Evolutionary conservation across 345 rosid species (phyloP), one percentile per base, ranked within the genome.

Genomic region (Bruguiera gymnorhiza): DNA sequence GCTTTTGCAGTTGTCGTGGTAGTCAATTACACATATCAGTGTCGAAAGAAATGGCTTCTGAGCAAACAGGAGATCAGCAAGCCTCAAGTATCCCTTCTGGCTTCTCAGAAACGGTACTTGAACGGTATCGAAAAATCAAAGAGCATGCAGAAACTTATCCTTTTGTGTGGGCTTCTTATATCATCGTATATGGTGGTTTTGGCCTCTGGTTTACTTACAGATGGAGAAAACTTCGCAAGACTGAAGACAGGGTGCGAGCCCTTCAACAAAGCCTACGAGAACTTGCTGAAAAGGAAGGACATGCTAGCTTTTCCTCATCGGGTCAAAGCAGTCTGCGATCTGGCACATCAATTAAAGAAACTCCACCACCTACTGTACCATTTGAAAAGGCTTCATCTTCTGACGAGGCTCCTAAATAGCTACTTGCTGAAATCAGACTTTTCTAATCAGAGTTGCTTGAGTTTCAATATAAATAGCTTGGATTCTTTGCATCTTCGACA

Each of bases 121-220:
- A 78, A 37, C 86, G 71, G 32, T 93, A 87, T 82, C 70, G 70
- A 70, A 83, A 87, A 74, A 80, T 86, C 62, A 90, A 78, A 73
- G 96, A 90, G 79, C 79, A 93, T 48, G 93, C 96, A 0, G 90
- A 89, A 82, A 83, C 92, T 55, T 93, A 85, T 69, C 97, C 96
- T 4, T 94, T 86, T 29, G 97, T 92, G 27, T 94, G 98, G 98
- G 97, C 83, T 62, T 94, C 98, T 0, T 94, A 91, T 60, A 84
- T 82, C 3, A 79, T 88, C 60, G 97, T 92, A 32, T 94, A 94
- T 37, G 99, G 99, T 8, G 92, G 92, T 63, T 84, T 92, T 23
- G 84, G 71, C 63, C 86, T 89, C 37, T 94, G 96, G 95, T 69
- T 78, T 8, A 59, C 86, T 16, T 92, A 91, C 69, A 79, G 99